phyloP scores from a whole-genome alignment of 2,329 filamentous ascomycete species.

The Neodidymelliopsis sp. region DNA sequence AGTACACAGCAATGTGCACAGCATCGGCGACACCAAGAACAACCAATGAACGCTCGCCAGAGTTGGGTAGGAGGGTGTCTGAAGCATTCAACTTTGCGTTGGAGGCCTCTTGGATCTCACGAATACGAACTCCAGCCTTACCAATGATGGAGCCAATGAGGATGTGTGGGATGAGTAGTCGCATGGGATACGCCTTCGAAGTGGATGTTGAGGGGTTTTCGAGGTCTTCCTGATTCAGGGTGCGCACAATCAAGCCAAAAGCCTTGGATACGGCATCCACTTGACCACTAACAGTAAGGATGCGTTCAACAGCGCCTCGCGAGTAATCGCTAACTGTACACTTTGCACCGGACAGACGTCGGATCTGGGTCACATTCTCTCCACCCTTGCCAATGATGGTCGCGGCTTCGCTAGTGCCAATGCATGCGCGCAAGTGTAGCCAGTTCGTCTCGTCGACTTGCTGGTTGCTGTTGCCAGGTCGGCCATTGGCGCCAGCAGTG shows the following conservation, averaged over 20 bases:
- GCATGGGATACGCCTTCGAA: conserved; percentile 96
- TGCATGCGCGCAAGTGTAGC: conserved; percentile 97
- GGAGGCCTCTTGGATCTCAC: conserved; percentile 97
- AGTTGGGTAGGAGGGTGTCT: conserved; percentile 90
- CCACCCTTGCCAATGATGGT: conserved; percentile 98
- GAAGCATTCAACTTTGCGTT: conserved; percentile 96
- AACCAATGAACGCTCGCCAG: conserved; percentile 95
- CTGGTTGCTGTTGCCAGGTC: conserved; percentile 55
- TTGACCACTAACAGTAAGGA: conserved; percentile 93
- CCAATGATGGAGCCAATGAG: conserved; percentile 98
- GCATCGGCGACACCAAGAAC: conserved; percentile 98
- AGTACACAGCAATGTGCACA: conserved; percentile 98
- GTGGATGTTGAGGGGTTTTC: conserved; percentile 86
- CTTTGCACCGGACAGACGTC: conserved; percentile 93
- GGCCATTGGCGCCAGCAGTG: conserved; percentile 62
- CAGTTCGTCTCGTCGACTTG: conserved; percentile 89
- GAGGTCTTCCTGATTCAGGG: conserved; percentile 94
- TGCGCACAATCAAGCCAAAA: conserved; percentile 97
- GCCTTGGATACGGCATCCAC: conserved; percentile 98
- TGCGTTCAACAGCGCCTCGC: conserved; percentile 94
- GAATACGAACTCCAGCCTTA: conserved; percentile 93
- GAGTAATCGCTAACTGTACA: conserved; percentile 99
- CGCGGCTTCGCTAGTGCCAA: conserved; percentile 95
- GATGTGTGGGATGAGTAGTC: conserved; percentile 93
- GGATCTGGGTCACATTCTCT: conserved; percentile 97